Evolutionary conservation across 805 yeast species (phyloP).

Genomic region (Nakazawaea wickerhamii): DNA sequence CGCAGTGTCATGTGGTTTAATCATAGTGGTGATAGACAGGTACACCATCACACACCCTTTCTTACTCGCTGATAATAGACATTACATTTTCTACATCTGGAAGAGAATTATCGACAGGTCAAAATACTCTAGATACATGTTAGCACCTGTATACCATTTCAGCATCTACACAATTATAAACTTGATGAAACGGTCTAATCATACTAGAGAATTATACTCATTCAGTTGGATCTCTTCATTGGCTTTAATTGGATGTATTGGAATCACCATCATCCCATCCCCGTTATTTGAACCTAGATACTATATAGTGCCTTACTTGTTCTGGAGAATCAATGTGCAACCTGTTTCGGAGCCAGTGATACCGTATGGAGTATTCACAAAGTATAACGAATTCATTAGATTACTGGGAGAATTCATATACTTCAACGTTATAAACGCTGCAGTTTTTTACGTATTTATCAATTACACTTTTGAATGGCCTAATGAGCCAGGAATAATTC

Average conservation of each 20-base stretch:
- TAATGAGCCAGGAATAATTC: slow-evolving; percentile 48
- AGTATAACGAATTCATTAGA: slow-evolving; percentile 28
- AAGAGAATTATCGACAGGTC: slow-evolving; percentile 51
- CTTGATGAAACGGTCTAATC: slow-evolving; percentile 24
- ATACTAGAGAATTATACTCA: slow-evolving; percentile 16
- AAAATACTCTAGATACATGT: slow-evolving; percentile 39
- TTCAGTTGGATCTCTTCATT: slow-evolving; percentile 36
- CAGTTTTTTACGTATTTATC: slow-evolving; percentile 52
- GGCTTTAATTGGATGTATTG: slow-evolving; percentile 46
- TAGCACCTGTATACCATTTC: slow-evolving; percentile 72
- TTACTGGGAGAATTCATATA: slow-evolving; percentile 53
- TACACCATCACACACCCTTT: slow-evolving; percentile 85
- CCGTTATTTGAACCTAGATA: slow-evolving; percentile 94
- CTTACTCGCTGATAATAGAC: slow-evolving; percentile 89
- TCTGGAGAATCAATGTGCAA: slow-evolving; percentile 61
- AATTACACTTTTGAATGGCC: slow-evolving; percentile 63
- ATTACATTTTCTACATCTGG: slow-evolving; percentile 84
- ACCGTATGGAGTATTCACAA: slow-evolving; percentile 15
- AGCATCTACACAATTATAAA: slow-evolving; percentile 22
- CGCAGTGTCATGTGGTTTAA: slow-evolving; percentile 24
- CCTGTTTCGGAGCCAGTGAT: slow-evolving; percentile 31
- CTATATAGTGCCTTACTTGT: slow-evolving; percentile 71
- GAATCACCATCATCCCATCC: slow-evolving; percentile 71
- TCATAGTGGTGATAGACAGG: slow-evolving; percentile 44
- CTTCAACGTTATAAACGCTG: slow-evolving; percentile 51